Conservation (phyloP, 768 basidiomycete species). For the Coprinopsis marcescibilis region DNA sequence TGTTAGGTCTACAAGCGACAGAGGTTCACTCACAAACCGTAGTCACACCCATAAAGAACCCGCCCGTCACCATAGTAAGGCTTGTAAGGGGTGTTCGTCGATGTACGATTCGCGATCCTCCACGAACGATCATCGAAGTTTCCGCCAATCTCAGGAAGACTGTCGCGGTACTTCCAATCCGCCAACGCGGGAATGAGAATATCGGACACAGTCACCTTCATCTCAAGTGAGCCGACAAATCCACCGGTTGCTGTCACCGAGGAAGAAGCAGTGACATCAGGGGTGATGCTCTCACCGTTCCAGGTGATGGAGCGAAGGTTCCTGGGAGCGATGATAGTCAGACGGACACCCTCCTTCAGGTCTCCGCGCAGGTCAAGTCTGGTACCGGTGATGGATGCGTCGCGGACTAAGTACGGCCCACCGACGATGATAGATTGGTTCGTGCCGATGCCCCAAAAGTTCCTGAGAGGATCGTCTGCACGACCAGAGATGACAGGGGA, state of each 20-base stretch:
- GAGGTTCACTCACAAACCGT: slow-evolving; percentile 61
- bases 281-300: slow-evolving; percentile 55
- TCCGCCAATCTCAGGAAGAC: slow-evolving; percentile 60
- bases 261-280: slow-evolving; percentile 25
- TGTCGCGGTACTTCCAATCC: slow-evolving; percentile 72
- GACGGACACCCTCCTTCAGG: slow-evolving; percentile 47
- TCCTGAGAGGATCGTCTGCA: slow-evolving; percentile 37
- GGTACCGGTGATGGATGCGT: slow-evolving; percentile 41
- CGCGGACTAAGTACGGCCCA: slow-evolving; percentile 61
- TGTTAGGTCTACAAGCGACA: not conserved
- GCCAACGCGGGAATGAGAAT: slow-evolving; percentile 45
- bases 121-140: slow-evolving; percentile 60
- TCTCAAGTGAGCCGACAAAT: slow-evolving; percentile 40
- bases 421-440: slow-evolving; percentile 62
- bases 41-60: slow-evolving; percentile 82
- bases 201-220: slow-evolving; percentile 21
- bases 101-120: slow-evolving; percentile 63
- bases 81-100: slow-evolving; percentile 65
- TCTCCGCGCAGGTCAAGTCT: slow-evolving; percentile 64
- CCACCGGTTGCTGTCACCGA: slow-evolving; percentile 34
- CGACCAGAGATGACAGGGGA: slow-evolving; percentile 53
- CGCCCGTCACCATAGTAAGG: slow-evolving; percentile 71
- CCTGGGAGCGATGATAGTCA: slow-evolving; percentile 62
- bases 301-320: slow-evolving; percentile 53
- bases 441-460: slow-evolving; percentile 71